Percentiles rank a stretch among this genome's conserved stretches.
Evolutionary conservation across 2,329 filamentous ascomycete species (phyloP).

Genomic region (Paradendryphiella salina): DNA sequence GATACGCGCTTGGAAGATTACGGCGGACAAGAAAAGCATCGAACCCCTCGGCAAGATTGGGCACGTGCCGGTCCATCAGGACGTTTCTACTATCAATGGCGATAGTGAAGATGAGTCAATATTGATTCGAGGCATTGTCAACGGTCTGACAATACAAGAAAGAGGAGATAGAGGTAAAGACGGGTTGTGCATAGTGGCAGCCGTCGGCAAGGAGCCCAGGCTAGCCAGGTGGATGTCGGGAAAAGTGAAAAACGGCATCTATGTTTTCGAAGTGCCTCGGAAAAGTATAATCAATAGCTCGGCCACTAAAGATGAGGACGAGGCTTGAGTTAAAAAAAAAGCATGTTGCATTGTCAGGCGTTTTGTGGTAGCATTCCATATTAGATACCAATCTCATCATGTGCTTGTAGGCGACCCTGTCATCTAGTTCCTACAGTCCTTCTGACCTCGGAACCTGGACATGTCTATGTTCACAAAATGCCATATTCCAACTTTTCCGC

Average conservation of each 20-base stretch:
- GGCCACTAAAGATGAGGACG: constrained; percentile 11
- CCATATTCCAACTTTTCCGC: background rate
- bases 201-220: constrained; percentile 81
- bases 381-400: constrained; percentile 28
- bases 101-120: constrained; percentile 26
- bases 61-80: constrained; percentile 26
- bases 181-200: constrained; percentile 82
- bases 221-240: constrained; percentile 78
- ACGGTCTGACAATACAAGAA: constrained; percentile 86
- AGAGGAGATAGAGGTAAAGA: constrained; percentile 72
- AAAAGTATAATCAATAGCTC: constrained; percentile 32
- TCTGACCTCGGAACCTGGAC: background rate
- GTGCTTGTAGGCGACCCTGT: background rate
- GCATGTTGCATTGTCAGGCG: constrained; percentile 14
- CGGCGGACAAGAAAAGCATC: constrained; percentile 71
- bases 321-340: constrained; percentile 8
- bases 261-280: constrained; percentile 78
- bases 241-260: constrained; percentile 75
- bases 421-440: background rate
- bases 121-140: constrained; percentile 74
- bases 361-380: constrained; percentile 6
- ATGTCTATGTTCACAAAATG: background rate
- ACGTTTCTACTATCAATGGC: constrained; percentile 13
- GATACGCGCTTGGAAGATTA: constrained; percentile 82
- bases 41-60: constrained; percentile 72